These are phyloP conservation scores for Termitomyces sp. DNA, from an alignment of 768 basidiomycete species.

Conservation along the genomic window DNA sequence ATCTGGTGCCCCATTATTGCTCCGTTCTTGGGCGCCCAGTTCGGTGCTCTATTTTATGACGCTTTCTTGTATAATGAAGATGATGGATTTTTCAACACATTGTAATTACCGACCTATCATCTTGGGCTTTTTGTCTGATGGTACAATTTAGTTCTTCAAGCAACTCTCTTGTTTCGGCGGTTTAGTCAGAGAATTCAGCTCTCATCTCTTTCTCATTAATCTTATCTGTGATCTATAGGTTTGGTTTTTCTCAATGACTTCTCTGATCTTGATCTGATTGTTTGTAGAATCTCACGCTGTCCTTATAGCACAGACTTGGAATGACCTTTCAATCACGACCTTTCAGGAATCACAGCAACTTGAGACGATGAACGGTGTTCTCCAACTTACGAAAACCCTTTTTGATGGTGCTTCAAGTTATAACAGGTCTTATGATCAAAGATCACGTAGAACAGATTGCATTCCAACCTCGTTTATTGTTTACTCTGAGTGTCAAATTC, in stretches of 20 bases:
- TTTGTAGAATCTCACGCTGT: background rate
- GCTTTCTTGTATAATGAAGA: slow-evolving; percentile 54
- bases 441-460: background rate
- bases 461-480: background rate
- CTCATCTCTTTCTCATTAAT: background rate
- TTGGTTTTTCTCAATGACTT: background rate
- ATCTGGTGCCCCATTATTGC: slow-evolving; percentile 67
- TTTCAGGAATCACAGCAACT: background rate
- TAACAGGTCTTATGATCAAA: background rate
- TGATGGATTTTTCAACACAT: slow-evolving; percentile 48
- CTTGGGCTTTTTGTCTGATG: background rate
- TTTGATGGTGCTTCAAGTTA: background rate
- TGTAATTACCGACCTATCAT: slow-evolving; percentile 30
- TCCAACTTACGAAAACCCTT: background rate
- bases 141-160: background rate
- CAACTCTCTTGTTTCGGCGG: background rate
- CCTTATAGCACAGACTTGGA: background rate
- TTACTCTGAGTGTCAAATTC: background rate
- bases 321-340: background rate
- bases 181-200: background rate
- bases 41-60: slow-evolving; percentile 58
- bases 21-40: slow-evolving; percentile 57
- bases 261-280: background rate
- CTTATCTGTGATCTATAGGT: background rate
- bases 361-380: background rate